Evolutionary conservation across 2,329 filamentous ascomycete species (phyloP).

Genomic region (Capronia coronata): DNA sequence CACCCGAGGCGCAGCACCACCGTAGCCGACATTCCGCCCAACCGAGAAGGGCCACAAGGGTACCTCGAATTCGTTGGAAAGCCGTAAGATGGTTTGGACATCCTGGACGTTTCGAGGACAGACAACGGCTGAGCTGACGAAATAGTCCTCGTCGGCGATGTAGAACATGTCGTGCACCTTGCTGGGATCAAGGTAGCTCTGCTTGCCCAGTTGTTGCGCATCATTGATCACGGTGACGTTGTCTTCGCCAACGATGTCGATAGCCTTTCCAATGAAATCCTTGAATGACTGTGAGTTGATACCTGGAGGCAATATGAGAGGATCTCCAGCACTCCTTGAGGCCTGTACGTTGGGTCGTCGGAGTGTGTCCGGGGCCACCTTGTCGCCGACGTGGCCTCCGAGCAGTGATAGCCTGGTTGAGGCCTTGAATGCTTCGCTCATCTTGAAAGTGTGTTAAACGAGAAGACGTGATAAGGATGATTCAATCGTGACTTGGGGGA

Average conservation of each 20-base stretch:
- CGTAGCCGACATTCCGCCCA: constrained; percentile 46
- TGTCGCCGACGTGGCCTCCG: no score
- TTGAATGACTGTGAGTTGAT: constrained; percentile 23
- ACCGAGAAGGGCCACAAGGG: constrained; percentile 34
- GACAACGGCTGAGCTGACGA: constrained; percentile 42
- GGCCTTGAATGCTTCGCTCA: no score
- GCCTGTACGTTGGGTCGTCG: constrained; percentile 10
- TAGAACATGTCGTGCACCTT: constrained; percentile 39
- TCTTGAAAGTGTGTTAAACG: no score
- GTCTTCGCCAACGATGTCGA: constrained; percentile 27
- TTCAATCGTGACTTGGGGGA: no score
- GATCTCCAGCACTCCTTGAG: constrained; percentile 14
- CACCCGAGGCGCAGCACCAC: constrained; percentile 44
- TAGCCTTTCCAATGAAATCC: constrained; percentile 23
- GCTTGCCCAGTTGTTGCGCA: constrained; percentile 24
- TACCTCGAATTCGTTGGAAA: constrained; percentile 33
- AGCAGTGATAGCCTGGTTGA: no score
- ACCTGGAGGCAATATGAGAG: constrained; percentile 25
- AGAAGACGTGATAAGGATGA: no score
- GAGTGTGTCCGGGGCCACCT: not conserved
- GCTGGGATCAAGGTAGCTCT: constrained; percentile 31
- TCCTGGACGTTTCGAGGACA: constrained; percentile 30
- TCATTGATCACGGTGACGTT: constrained; percentile 29
- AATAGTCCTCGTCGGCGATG: constrained; percentile 39
- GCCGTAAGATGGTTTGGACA: constrained; percentile 31